Evolutionary conservation across 176 grass and related monocot species (phyloP).

Genomic region (Pontederia crassipes): DNA sequence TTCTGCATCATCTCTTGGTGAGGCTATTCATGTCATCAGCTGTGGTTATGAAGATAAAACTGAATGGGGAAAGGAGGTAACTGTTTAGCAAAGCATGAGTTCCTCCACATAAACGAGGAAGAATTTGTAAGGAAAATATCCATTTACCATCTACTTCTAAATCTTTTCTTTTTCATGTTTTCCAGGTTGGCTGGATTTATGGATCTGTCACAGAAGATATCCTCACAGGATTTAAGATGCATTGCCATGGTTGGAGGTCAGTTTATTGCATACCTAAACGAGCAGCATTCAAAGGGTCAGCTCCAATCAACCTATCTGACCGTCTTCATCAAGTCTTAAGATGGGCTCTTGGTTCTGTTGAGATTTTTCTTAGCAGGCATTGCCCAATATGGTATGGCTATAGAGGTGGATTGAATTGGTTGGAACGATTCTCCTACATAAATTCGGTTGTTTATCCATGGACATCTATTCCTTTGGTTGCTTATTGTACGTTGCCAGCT

Average conservation of each 20-base stretch:
- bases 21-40: slow-evolving; percentile 32
- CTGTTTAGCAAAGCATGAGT: neutral
- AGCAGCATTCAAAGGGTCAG: slow-evolving; percentile 44
- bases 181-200: slow-evolving; percentile 47
- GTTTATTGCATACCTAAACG: slow-evolving; percentile 44
- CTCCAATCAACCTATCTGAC: slow-evolving; percentile 43
- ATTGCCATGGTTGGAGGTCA: slow-evolving; percentile 47
- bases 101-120: neutral
- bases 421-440: slow-evolving; percentile 38
- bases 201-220: slow-evolving; percentile 42
- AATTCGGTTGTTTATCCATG: slow-evolving; percentile 46
- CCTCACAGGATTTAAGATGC: slow-evolving; percentile 49
- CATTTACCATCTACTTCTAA: too few relatives aligned
- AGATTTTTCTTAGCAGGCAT: slow-evolving; percentile 53
- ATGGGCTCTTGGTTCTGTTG: slow-evolving; percentile 46
- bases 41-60: slow-evolving; percentile 50
- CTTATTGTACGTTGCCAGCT: slow-evolving; percentile 40
- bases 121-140: neutral
- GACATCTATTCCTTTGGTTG: slow-evolving; percentile 42
- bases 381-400: slow-evolving; percentile 54
- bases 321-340: slow-evolving; percentile 43
- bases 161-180: neutral
- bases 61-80: slow-evolving; percentile 51
- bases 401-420: slow-evolving; percentile 36
- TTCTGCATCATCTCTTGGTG: slow-evolving; percentile 22